Percentiles rank a stretch among this genome's conserved stretches.
phyloP scores from a whole-genome alignment of 305 asterid genomes.

The Fraxinus baroniana region DNA sequence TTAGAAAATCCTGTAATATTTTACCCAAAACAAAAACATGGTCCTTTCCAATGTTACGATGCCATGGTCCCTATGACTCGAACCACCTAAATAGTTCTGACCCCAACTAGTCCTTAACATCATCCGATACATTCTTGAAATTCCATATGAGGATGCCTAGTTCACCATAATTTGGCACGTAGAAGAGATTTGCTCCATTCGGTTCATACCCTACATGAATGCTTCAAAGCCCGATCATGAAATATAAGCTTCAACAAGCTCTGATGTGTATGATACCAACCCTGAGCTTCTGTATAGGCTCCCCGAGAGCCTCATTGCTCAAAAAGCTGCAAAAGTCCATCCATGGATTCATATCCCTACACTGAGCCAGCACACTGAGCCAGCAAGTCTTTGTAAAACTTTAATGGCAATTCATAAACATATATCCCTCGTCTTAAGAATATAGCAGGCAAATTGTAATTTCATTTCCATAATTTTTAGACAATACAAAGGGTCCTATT shows the following conservation, averaged over 20 bases:
- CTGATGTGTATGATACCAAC: conserved; percentile 67
- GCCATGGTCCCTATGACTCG: conserved; percentile 50
- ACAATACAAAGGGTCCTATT: too few species aligned
- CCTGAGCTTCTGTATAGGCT: conserved; percentile 40
- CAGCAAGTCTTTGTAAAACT: conserved; percentile 68
- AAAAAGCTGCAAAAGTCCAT: conserved; percentile 44
- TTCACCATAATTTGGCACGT: conserved; percentile 70
- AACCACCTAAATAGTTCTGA: conserved; percentile 56
- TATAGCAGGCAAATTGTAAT: too few species aligned
- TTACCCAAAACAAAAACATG: conserved; percentile 47
- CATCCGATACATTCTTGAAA: conserved; percentile 57
- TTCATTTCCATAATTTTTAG: too few species aligned
- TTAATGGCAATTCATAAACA: conserved; percentile 65
- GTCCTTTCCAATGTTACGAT: conserved; percentile 52
- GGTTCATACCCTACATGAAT: conserved; percentile 59
- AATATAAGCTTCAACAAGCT: conserved; percentile 67
- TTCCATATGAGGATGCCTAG: conserved; percentile 68
- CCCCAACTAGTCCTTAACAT: conserved; percentile 48
- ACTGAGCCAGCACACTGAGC: conserved; percentile 44
- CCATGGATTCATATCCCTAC: conserved; percentile 63
- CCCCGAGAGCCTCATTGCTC: conserved; percentile 50
- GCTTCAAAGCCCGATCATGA: conserved; percentile 49
- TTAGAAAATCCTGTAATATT: conserved; percentile 58
- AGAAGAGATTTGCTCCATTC: conserved; percentile 51
- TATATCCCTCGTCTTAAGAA: conserved; percentile 34